phyloP scores from a whole-genome alignment of 305 asterid genomes.

The Fraxinus greggii region DNA sequence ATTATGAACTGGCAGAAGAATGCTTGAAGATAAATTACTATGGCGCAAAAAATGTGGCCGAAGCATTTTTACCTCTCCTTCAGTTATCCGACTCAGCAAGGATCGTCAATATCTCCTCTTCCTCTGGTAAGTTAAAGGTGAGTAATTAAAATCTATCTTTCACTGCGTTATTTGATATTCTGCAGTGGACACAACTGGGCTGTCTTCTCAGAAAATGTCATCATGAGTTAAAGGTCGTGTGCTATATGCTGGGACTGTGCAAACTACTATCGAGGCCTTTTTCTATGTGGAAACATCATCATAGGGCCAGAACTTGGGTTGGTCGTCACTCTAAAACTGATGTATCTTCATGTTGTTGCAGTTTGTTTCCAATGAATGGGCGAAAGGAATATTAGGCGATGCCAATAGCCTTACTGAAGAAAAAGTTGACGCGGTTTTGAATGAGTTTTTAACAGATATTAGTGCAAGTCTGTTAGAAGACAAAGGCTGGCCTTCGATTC shows the following conservation, averaged over 20 bases:
- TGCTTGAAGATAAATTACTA: constrained; percentile 45
- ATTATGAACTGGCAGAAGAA: constrained; percentile 33
- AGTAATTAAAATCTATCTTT: neutral
- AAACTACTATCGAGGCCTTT: neutral
- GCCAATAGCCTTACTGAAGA: constrained; percentile 40
- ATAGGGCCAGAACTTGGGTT: neutral
- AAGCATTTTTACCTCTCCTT: constrained; percentile 48
- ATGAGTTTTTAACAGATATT: constrained; percentile 33
- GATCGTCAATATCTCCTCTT: constrained; percentile 49
- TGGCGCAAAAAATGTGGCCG: constrained; percentile 46
- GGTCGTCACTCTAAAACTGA: neutral
- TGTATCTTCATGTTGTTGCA: constrained; percentile 20
- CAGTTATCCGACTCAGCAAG: constrained; percentile 46
- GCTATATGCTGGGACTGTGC: neutral
- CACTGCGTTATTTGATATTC: neutral
- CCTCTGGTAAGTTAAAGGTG: constrained; percentile 38
- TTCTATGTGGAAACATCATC: neutral
- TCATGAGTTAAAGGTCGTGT: neutral
- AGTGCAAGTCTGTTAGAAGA: constrained; percentile 24
- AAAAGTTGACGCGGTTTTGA: constrained; percentile 37
- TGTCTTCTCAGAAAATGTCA: neutral
- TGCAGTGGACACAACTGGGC: neutral
- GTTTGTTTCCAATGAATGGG: constrained; percentile 39
- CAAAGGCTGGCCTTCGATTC: constrained; percentile 39
- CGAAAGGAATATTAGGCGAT: constrained; percentile 29